These are phyloP conservation scores for Odonthalia washingtoniensis DNA, from an alignment of 31 red algal genomes.

Conservation along the genomic window DNA sequence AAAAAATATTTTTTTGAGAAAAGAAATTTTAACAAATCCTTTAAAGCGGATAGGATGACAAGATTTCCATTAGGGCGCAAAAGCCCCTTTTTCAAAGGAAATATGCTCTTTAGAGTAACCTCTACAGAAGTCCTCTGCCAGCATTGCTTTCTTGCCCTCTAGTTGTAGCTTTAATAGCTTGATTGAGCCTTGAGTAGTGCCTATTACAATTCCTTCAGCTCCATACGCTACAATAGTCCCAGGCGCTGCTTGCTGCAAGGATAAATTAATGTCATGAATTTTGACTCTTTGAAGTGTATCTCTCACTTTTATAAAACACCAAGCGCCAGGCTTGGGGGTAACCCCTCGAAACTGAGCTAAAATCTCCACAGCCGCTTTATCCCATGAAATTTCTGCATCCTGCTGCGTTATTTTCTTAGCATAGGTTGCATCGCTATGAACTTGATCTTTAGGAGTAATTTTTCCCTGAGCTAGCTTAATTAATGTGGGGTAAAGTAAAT, in stretches of 20 bases:
- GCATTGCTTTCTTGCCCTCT: conserved; percentile 32
- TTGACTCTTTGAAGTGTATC: too few relatives aligned
- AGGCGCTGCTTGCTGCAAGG: neutral
- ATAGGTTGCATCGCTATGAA: conserved; percentile 25
- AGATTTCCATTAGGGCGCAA: too few relatives aligned
- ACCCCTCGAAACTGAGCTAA: neutral
- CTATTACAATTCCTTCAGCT: conserved; percentile 21
- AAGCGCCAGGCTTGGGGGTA: neutral
- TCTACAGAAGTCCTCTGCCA: neutral
- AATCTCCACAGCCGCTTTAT: neutral
- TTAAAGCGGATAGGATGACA: too few relatives aligned
- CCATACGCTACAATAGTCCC: conserved; percentile 5
- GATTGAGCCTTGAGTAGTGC: neutral
- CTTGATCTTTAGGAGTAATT: conserved; percentile 23
- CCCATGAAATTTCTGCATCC: conserved; percentile 13
- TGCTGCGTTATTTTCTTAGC: conserved; percentile 11
- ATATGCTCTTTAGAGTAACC: conserved; percentile 16
- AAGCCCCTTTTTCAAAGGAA: too few relatives aligned
- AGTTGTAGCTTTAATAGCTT: conserved; percentile 6
- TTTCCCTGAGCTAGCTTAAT: neutral
- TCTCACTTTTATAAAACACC: neutral
- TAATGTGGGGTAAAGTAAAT: neutral
- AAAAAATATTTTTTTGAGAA: too few relatives aligned
- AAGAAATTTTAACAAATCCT: too few relatives aligned
- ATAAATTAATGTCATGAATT: conserved; percentile 7